Evolutionary conservation across 1,139 yeast species (phyloP).

Genomic region (Suhomyces kunorum): DNA sequence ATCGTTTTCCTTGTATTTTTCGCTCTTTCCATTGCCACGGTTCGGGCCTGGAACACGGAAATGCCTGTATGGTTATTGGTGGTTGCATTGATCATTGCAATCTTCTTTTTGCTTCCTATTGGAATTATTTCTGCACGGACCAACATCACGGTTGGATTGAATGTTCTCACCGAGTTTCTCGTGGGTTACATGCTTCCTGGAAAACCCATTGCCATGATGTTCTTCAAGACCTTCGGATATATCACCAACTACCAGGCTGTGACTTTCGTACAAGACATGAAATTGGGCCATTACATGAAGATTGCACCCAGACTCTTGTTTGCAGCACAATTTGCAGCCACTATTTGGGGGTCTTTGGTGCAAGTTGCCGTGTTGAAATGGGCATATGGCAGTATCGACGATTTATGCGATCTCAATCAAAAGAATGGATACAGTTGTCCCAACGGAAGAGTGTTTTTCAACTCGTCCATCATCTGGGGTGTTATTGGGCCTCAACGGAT

Average conservation of each 20-base stretch:
- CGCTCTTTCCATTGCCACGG: slow-evolving; percentile 41
- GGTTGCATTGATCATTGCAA: slow-evolving; percentile 43
- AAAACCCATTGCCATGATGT: slow-evolving; percentile 50
- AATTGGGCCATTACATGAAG: slow-evolving; percentile 57
- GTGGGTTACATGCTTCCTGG: slow-evolving; percentile 52
- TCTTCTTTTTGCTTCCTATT: slow-evolving; percentile 44
- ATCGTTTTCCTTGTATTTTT: slow-evolving; percentile 43
- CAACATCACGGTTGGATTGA: slow-evolving; percentile 48
- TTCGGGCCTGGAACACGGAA: slow-evolving; percentile 46
- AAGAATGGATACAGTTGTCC: slow-evolving; percentile 42
- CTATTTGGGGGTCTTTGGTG: slow-evolving; percentile 47
- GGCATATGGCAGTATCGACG: slow-evolving; percentile 45
- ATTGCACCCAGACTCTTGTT: slow-evolving; percentile 49
- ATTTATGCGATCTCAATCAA: slow-evolving; percentile 51
- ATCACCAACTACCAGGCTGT: slow-evolving; percentile 58
- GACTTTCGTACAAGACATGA: slow-evolving; percentile 54
- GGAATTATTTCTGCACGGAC: slow-evolving; percentile 45
- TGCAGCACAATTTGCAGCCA: slow-evolving; percentile 47
- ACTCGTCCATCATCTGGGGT: slow-evolving; percentile 52
- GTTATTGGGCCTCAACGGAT: slow-evolving; percentile 44
- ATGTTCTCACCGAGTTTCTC: slow-evolving; percentile 47
- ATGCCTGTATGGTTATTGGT: slow-evolving; percentile 43
- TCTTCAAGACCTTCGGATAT: slow-evolving; percentile 49
- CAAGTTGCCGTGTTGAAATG: slow-evolving; percentile 49
- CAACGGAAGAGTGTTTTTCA: slow-evolving; percentile 46